These are phyloP conservation scores for Trichoderma polysporum DNA, from an alignment of 2,329 filamentous ascomycete genomes.

Conservation along the genomic window DNA sequence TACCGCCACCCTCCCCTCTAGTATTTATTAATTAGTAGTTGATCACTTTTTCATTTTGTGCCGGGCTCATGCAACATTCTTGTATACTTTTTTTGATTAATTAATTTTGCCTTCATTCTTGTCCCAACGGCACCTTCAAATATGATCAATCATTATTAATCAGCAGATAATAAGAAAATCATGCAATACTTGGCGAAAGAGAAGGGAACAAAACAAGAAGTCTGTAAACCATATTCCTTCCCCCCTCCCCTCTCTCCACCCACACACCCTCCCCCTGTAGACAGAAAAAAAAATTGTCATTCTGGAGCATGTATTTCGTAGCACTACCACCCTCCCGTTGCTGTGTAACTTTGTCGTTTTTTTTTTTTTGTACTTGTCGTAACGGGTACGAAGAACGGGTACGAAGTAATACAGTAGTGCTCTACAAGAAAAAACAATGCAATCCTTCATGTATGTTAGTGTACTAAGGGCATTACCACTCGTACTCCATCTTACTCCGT, in stretches of 20 bases:
- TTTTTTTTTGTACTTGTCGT: neutral
- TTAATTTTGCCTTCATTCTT: neutral
- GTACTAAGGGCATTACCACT: neutral
- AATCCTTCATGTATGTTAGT: neutral
- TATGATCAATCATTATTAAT: slow-evolving; percentile 13
- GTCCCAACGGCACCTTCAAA: neutral
- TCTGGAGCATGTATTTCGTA: no score
- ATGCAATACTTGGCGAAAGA: neutral
- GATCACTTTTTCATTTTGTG: neutral
- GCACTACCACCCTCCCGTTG: neutral
- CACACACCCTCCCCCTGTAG: neutral
- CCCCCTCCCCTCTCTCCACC: neutral
- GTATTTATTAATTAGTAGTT: neutral
- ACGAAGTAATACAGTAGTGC: neutral
- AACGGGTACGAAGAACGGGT: no score
- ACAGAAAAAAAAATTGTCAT: neutral
- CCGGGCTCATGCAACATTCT: neutral
- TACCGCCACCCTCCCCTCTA: neutral
- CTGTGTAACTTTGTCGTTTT: neutral
- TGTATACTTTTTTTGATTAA: neutral
- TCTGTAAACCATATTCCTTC: neutral
- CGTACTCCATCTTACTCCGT: neutral
- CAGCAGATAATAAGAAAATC: slow-evolving; percentile 4
- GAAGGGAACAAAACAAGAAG: neutral
- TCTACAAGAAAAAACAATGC: neutral